Conservation (phyloP, 2,329 filamentous ascomycete genomes). For the Microsporum ferrugineum region DNA sequence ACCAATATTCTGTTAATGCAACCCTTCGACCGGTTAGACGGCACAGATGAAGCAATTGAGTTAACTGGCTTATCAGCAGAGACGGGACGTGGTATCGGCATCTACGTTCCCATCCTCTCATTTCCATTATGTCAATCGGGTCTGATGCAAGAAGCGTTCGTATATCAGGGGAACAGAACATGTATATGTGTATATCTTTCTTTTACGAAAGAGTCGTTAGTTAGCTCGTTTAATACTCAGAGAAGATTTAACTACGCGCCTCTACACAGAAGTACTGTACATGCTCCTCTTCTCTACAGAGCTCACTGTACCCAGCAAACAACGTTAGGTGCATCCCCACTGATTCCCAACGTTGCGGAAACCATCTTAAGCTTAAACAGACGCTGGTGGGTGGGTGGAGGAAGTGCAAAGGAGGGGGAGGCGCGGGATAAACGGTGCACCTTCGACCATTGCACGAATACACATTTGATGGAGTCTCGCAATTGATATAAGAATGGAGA, state of each 20-base stretch:
- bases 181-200: too few species aligned
- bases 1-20: background rate
- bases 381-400: slow-evolving; percentile 1
- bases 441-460: background rate
- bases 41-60: background rate
- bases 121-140: background rate
- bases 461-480: background rate
- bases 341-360: slow-evolving; percentile 4
- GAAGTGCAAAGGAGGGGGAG: background rate
- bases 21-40: background rate
- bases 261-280: background rate
- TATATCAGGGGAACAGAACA: background rate
- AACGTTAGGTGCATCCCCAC: background rate
- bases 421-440: background rate
- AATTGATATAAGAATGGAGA: background rate
- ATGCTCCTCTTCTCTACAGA: background rate
- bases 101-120: background rate
- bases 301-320: background rate
- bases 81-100: background rate
- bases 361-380: slow-evolving; percentile 5
- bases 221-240: too few species aligned
- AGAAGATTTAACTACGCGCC: background rate
- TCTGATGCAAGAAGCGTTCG: background rate
- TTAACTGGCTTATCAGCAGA: background rate
- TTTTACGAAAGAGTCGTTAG: too few species aligned